phyloP scores from a whole-genome alignment of 352 stramenopile species.

The Globisporangium splendens region DNA sequence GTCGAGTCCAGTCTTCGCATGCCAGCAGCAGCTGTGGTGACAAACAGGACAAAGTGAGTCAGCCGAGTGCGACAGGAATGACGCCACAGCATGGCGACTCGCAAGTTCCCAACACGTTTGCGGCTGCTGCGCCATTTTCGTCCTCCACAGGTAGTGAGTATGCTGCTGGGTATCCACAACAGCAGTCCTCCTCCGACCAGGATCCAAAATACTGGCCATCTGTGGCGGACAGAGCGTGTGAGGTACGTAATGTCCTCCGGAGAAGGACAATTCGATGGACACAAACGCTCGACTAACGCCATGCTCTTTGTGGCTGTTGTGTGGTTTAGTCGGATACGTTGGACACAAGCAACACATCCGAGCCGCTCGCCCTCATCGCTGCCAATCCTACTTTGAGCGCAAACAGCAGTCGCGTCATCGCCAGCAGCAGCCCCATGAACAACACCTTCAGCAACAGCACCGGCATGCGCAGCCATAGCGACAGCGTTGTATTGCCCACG shows the following conservation, averaged over 20 bases:
- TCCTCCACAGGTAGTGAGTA: too few relatives aligned
- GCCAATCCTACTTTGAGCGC: not conserved
- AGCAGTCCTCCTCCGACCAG: not conserved
- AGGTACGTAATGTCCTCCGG: not conserved
- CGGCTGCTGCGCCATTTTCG: too few relatives aligned
- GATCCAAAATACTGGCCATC: not conserved
- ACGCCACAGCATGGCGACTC: too few relatives aligned
- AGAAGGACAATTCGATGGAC: too few relatives aligned
- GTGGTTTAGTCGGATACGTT: slow-evolving; percentile 12
- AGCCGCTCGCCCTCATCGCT: not conserved
- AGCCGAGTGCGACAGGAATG: too few relatives aligned
- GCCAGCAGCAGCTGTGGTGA: not conserved
- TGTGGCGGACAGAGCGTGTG: not conserved
- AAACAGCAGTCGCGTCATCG: slow-evolving; percentile 2
- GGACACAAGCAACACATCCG: slow-evolving; percentile 9
- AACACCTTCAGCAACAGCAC: slow-evolving; percentile 1
- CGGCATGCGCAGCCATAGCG: not conserved
- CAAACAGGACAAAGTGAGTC: not conserved
- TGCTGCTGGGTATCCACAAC: not conserved
- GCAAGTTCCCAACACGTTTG: too few relatives aligned
- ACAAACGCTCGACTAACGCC: too few relatives aligned
- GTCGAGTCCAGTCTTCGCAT: too few relatives aligned
- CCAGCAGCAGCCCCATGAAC: slow-evolving; percentile 1
- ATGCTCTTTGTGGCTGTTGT: not conserved
- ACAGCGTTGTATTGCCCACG: slow-evolving; percentile 2